These are phyloP conservation scores for Medicago ruthenica DNA, from an alignment of 306 rosid species.

Conservation along the genomic window DNA sequence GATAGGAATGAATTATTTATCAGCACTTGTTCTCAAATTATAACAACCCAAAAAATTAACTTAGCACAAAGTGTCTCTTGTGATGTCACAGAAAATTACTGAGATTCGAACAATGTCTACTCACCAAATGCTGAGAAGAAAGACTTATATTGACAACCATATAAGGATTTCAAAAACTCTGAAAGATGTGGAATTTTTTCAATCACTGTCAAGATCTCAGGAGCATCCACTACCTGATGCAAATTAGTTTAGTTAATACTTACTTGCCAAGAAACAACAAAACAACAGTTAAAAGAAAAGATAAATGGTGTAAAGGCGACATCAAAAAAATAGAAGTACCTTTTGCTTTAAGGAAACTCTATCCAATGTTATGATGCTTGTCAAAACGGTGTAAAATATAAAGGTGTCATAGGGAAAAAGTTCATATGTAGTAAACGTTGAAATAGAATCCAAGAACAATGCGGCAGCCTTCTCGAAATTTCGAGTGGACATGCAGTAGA, in stretches of 20 bases:
- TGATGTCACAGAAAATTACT: not conserved
- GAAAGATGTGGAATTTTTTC: conserved; percentile 88
- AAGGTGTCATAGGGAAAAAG: conserved; percentile 88
- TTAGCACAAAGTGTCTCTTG: conserved; percentile 2
- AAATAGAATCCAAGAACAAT: conserved; percentile 90
- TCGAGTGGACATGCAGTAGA: conserved; percentile 89
- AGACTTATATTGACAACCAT: conserved; percentile 86
- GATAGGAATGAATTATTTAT: conserved; percentile 6
- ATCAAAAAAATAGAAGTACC: conserved; percentile 50
- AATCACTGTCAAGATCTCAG: conserved; percentile 91
- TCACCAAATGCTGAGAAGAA: conserved; percentile 93
- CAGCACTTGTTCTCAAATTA: conserved; percentile 32
- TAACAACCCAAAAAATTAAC: conserved; percentile 1
- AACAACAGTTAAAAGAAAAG: conserved; percentile 16
- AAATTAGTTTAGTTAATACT: conserved; percentile 31
- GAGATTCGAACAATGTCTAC: conserved; percentile 37
- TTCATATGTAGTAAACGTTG: conserved; percentile 94
- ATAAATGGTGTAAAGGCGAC: not conserved
- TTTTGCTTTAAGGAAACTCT: conserved; percentile 94
- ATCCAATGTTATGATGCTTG: conserved; percentile 93
- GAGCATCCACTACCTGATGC: conserved; percentile 91
- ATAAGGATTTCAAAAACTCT: conserved; percentile 81
- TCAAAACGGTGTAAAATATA: conserved; percentile 90
- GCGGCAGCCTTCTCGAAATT: conserved; percentile 89
- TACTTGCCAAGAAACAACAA: not conserved